Conservation (phyloP, 2,329 filamentous ascomycete genomes). For the Cladosporium sp. region DNA sequence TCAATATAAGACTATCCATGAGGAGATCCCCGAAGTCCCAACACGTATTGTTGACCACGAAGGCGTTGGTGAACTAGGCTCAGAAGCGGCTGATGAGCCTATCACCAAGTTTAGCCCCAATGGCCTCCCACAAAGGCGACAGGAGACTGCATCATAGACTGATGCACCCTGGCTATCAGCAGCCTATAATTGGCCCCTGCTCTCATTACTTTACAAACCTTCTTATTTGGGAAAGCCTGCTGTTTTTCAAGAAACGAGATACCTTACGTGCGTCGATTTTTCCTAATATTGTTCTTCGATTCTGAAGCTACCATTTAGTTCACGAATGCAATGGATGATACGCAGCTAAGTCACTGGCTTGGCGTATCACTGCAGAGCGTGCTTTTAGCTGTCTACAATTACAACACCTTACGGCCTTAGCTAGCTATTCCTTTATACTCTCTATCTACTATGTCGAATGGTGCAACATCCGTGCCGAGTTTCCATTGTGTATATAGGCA, state of each 20-base stretch:
- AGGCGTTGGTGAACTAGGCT: constrained; percentile 23
- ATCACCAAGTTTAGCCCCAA: constrained; percentile 17
- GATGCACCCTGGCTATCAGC: neutral
- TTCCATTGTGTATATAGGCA: neutral
- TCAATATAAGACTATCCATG: constrained; percentile 54
- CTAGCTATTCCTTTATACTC: neutral
- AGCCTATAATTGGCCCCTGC: neutral
- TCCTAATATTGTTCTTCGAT: neutral
- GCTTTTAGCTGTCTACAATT: neutral
- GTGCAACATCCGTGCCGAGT: too few species aligned
- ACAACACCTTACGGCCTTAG: neutral
- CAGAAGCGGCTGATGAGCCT: constrained; percentile 26
- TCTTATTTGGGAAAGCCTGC: neutral
- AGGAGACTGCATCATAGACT: neutral
- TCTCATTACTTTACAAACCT: neutral
- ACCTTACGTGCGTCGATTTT: constrained; percentile 7
- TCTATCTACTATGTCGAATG: neutral
- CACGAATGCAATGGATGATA: neutral
- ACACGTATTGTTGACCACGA: constrained; percentile 91
- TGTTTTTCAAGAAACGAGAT: constrained; percentile 10
- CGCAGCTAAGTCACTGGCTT: neutral
- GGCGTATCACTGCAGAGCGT: neutral
- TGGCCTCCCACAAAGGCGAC: constrained; percentile 2
- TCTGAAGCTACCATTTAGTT: neutral
- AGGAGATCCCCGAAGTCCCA: constrained; percentile 76